phyloP scores from a whole-genome alignment of 2,329 filamentous ascomycete species.

The Fusarium sp. region DNA sequence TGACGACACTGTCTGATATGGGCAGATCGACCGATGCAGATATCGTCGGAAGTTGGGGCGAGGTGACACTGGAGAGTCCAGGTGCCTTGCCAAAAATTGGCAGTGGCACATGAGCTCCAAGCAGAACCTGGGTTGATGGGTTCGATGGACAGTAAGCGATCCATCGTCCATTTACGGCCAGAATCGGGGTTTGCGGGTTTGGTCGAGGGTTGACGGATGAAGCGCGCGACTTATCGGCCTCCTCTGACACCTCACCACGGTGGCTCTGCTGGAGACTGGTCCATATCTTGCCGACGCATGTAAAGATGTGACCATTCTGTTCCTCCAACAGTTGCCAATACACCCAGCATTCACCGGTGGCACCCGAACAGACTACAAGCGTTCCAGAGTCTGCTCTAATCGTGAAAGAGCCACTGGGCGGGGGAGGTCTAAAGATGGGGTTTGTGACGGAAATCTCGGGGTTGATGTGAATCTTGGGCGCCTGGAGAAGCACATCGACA shows the following conservation, averaged over 20 bases:
- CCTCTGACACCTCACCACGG: constrained; percentile 60
- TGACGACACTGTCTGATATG: constrained; percentile 77
- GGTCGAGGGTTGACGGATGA: constrained; percentile 53
- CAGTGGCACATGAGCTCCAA: constrained; percentile 74
- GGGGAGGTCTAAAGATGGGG: constrained; percentile 74
- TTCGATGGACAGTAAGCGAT: constrained; percentile 80
- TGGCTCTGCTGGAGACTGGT: constrained; percentile 78
- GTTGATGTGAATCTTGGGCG: constrained; percentile 71
- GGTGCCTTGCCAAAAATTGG: constrained; percentile 66
- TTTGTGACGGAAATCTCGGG: constrained; percentile 67
- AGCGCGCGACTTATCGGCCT: constrained; percentile 55
- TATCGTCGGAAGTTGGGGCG: constrained; percentile 75
- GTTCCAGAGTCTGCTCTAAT: constrained; percentile 79
- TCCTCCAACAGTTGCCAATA: constrained; percentile 65
- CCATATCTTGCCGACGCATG: constrained; percentile 91
- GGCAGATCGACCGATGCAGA: constrained; percentile 79
- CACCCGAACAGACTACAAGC: constrained; percentile 80
- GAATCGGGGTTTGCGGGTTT: constrained; percentile 69
- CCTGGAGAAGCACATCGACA: constrained; percentile 79
- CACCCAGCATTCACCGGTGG: constrained; percentile 88
- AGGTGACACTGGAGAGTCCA: constrained; percentile 69
- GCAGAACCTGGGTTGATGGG: constrained; percentile 76
- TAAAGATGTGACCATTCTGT: constrained; percentile 60
- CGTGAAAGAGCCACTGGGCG: constrained; percentile 77
- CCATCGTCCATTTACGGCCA: constrained; percentile 79